phyloP scores from a whole-genome alignment of 2,329 filamentous ascomycete genomes.

The Verticillium tricorpus region DNA sequence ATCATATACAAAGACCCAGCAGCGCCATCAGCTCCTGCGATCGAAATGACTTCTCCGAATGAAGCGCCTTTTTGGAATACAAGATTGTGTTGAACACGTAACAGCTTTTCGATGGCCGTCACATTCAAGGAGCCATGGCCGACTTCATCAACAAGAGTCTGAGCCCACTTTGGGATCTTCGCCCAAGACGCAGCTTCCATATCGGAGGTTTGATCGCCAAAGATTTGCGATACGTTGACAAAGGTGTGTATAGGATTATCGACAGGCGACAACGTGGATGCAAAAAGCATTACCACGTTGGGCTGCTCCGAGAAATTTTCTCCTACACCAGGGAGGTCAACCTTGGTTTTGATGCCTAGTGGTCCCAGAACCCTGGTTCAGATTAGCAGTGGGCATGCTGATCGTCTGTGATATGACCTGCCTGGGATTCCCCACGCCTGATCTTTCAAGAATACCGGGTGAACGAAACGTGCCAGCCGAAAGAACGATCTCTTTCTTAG shows the following conservation, averaged over 20 bases:
- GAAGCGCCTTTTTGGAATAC: slow-evolving; percentile 41
- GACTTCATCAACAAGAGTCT: slow-evolving; percentile 17
- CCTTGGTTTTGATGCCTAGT: slow-evolving; percentile 34
- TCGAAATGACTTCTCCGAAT: slow-evolving; percentile 41
- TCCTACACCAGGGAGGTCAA: slow-evolving; percentile 46
- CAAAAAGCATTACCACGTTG: slow-evolving; percentile 15
- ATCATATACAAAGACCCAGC: slow-evolving; percentile 29
- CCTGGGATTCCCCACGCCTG: slow-evolving; percentile 42
- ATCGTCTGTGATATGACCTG: slow-evolving; percentile 7
- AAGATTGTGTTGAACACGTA: slow-evolving; percentile 41
- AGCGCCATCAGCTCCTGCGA: slow-evolving; percentile 21
- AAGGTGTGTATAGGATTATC: slow-evolving; percentile 25
- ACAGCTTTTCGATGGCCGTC: slow-evolving; percentile 31
- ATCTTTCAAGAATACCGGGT: slow-evolving; percentile 47
- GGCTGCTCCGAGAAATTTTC: slow-evolving; percentile 50
- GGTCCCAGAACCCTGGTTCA: slow-evolving; percentile 29
- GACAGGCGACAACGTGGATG: slow-evolving; percentile 1
- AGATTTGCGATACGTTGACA: slow-evolving; percentile 26
- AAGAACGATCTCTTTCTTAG: slow-evolving; percentile 40
- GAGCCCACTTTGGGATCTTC: slow-evolving; percentile 24
- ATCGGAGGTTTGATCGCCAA: slow-evolving; percentile 19
- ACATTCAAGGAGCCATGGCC: slow-evolving; percentile 21
- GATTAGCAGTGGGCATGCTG: slow-evolving; percentile 6
- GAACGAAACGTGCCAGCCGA: slow-evolving; percentile 45
- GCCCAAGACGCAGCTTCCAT: slow-evolving; percentile 19